phyloP scores from a whole-genome alignment of 306 rosid species.

The Canavalia gladiata region DNA sequence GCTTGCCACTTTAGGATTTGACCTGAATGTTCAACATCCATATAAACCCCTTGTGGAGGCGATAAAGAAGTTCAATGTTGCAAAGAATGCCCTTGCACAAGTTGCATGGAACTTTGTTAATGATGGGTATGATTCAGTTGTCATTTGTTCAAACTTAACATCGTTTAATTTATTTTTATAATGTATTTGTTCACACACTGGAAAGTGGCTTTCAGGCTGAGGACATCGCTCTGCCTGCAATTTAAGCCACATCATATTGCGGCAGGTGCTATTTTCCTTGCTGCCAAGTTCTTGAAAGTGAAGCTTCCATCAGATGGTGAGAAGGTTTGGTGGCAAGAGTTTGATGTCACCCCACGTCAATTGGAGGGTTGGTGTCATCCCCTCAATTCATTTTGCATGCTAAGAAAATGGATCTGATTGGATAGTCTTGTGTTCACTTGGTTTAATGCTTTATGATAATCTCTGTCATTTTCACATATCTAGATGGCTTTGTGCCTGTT shows the following conservation, averaged over 20 bases:
- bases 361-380: conserved; percentile 94
- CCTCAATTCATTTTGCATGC: conserved; percentile 54
- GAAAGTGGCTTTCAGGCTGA: conserved; percentile 92
- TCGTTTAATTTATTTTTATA: conserved; percentile 51
- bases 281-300: conserved; percentile 98
- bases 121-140: conserved; percentile 84
- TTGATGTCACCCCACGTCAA: conserved; percentile 99
- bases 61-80: conserved; percentile 94
- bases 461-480: conserved; percentile 23
- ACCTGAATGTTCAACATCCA: conserved; percentile 92
- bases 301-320: conserved; percentile 98
- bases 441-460: conserved; percentile 43
- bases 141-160: conserved; percentile 39
- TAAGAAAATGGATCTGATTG: conserved; percentile 47
- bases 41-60: conserved; percentile 99
- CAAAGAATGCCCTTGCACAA: conserved; percentile 95
- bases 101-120: conserved; percentile 99
- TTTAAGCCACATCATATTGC: conserved; percentile 99
- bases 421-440: conserved; percentile 46
- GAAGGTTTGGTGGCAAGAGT: conserved; percentile 99
- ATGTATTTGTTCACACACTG: conserved; percentile 62
- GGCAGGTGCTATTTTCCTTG: conserved; percentile 99
- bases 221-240: conserved; percentile 99
- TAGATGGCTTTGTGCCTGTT: conserved; percentile 39
- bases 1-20: conserved; percentile 90